phyloP scores from a whole-genome alignment of 2,329 filamentous ascomycete genomes.

The Fusarium sp. region DNA sequence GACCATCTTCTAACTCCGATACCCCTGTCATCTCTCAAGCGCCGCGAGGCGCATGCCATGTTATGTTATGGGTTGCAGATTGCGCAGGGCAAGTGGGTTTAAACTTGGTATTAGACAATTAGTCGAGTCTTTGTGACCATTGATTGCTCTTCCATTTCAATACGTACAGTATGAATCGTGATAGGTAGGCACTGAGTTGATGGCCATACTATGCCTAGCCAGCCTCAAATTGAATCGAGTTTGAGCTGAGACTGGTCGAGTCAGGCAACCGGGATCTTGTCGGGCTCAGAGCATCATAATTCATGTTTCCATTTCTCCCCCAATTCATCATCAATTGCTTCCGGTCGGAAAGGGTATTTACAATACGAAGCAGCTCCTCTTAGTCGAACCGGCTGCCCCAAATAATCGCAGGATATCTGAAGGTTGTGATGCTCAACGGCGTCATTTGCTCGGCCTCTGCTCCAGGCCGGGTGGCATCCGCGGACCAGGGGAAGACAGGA shows the following conservation, averaged over 20 bases:
- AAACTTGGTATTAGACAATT: conserved; percentile 31
- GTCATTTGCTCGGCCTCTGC: conserved; percentile 6
- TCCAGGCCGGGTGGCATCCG: conserved; percentile 27
- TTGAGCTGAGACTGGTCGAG: conserved; percentile 2
- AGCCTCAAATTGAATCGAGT: conserved; percentile 14
- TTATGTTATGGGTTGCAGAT: conserved; percentile 39
- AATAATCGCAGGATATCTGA: background rate
- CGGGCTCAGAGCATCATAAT: background rate
- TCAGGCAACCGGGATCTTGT: background rate
- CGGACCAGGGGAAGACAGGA: conserved; percentile 27
- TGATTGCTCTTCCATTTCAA: conserved; percentile 1
- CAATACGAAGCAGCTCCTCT: background rate
- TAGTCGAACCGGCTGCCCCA: background rate
- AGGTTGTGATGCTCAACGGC: conserved; percentile 1
- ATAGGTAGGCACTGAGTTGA: background rate
- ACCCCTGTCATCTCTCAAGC: conserved; percentile 38
- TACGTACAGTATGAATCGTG: conserved; percentile 18
- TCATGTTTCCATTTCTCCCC: background rate
- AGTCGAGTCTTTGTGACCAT: conserved; percentile 27
- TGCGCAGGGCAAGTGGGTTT: conserved; percentile 25
- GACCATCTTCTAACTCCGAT: conserved; percentile 25
- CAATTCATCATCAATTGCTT: background rate
- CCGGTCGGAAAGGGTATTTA: background rate
- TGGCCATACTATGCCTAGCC: background rate
- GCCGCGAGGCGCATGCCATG: conserved; percentile 29